Evolutionary conservation across 108 stramenopile species (phyloP).

Genomic region (Bacterosira constricta): DNA sequence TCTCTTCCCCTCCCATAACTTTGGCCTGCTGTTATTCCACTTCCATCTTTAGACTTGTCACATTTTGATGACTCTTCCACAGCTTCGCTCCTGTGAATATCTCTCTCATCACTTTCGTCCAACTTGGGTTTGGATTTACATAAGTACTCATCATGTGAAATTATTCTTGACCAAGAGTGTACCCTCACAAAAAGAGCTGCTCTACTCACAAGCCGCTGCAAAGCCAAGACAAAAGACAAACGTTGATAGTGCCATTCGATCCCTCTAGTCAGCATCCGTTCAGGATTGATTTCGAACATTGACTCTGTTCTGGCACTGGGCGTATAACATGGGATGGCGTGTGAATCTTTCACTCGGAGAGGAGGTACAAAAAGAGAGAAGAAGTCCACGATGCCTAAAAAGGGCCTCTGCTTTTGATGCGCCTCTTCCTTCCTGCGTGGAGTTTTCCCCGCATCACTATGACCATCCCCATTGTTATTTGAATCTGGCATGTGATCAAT

Average conservation of each 20-base stretch:
- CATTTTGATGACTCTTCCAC: too few species aligned
- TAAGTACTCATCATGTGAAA: constrained; percentile 72
- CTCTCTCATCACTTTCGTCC: too few species aligned
- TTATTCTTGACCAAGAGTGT: constrained; percentile 50
- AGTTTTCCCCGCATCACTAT: too few species aligned
- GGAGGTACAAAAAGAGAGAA: constrained; percentile 68
- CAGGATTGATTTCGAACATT: constrained; percentile 32
- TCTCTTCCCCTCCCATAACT: too few species aligned
- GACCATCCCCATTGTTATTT: too few species aligned
- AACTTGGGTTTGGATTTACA: too few species aligned
- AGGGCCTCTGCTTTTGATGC: constrained; percentile 2
- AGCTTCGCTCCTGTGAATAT: too few species aligned
- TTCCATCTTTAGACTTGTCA: too few species aligned
- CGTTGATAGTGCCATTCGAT: constrained; percentile 47
- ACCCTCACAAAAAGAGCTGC: constrained; percentile 64
- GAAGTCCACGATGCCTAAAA: constrained; percentile 72
- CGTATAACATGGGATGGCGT: constrained; percentile 7
- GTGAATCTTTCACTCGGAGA: constrained; percentile 3
- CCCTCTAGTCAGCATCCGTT: constrained; percentile 20
- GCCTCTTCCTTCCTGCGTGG: too few species aligned
- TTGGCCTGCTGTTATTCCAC: too few species aligned
- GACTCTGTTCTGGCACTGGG: constrained; percentile 13
- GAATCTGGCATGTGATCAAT: too few species aligned
- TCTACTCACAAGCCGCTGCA: constrained; percentile 62
- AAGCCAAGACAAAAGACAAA: constrained; percentile 51